These are phyloP conservation scores for Phylloporus rhodoxanthus DNA, from an alignment of 768 basidiomycete genomes.

Conservation along the genomic window DNA sequence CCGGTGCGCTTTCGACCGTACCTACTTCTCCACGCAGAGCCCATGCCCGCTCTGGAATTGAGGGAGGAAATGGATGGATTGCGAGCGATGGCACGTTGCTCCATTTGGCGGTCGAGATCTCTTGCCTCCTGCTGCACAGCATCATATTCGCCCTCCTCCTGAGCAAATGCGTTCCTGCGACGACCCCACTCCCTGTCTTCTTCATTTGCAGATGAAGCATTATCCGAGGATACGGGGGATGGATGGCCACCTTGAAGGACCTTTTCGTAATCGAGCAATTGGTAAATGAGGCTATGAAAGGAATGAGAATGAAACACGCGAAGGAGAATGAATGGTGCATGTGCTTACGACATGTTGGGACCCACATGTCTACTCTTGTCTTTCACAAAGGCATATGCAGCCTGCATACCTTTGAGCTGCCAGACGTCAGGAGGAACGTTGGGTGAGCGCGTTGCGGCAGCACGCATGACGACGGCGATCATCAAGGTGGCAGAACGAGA, in stretches of 20 bases:
- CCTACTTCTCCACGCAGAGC: conserved; percentile 56
- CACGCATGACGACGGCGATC: conserved; percentile 90
- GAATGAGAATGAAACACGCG: conserved; percentile 19
- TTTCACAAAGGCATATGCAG: conserved; percentile 85
- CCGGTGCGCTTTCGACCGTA: conserved; percentile 69
- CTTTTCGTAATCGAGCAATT: conserved; percentile 87
- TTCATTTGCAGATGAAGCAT: conserved; percentile 47
- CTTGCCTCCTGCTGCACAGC: conserved; percentile 72
- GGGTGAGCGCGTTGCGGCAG: conserved; percentile 65
- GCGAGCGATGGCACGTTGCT: conserved; percentile 71
- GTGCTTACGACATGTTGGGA: conserved; percentile 89
- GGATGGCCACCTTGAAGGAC: conserved; percentile 46
- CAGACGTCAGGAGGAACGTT: conserved; percentile 69
- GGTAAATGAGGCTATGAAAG: conserved; percentile 75
- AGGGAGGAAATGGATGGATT: conserved; percentile 65
- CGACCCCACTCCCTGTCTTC: conserved; percentile 83
- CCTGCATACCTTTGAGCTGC: conserved; percentile 83
- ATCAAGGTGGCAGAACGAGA: conserved; percentile 86
- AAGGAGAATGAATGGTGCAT: conserved; percentile 19
- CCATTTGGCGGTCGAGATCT: conserved; percentile 83
- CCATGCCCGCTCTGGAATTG: conserved; percentile 62
- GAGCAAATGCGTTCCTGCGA: conserved; percentile 47
- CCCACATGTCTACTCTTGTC: conserved; percentile 83
- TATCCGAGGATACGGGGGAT: conserved; percentile 51
- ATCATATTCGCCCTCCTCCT: conserved; percentile 44